These are phyloP conservation scores for Kwoniella heveanensis DNA, from an alignment of 768 basidiomycete genomes.

Conservation along the genomic window DNA sequence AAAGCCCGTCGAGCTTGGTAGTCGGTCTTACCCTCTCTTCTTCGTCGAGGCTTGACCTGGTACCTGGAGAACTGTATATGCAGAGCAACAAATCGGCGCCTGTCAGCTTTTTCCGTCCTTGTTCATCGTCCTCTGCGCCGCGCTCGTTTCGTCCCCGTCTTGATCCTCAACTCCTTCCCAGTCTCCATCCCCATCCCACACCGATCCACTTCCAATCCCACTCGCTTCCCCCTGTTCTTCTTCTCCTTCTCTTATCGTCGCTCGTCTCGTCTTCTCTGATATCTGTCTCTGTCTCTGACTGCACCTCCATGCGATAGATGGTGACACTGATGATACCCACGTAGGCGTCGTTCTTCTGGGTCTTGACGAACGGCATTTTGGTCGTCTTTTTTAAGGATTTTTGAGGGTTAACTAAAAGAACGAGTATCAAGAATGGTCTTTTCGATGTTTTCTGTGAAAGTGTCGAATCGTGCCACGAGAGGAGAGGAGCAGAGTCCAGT, in stretches of 20 bases:
- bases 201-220: neutral
- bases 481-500: neutral
- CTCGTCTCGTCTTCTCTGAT: too few species aligned
- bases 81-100: neutral
- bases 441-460: neutral
- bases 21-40: slow-evolving; percentile 98
- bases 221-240: neutral
- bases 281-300: too few species aligned
- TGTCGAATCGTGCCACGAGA: slow-evolving; percentile 16
- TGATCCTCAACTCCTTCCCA: neutral
- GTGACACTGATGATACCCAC: too few species aligned
- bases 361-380: slow-evolving; percentile 89
- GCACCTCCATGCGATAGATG: too few species aligned
- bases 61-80: slow-evolving; percentile 61
- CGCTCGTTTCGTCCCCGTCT: neutral
- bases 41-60: slow-evolving; percentile 97
- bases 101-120: neutral
- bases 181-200: neutral
- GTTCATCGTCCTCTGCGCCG: too few species aligned
- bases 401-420: slow-evolving; percentile 23
- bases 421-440: neutral
- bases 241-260: too few species aligned
- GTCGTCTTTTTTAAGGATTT: slow-evolving; percentile 29
- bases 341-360: slow-evolving; percentile 93
- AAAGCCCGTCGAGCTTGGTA: slow-evolving; percentile 99